These are phyloP conservation scores for Aureobasidium subglaciale DNA, from an alignment of 2,329 filamentous ascomycete genomes.

Conservation along the genomic window DNA sequence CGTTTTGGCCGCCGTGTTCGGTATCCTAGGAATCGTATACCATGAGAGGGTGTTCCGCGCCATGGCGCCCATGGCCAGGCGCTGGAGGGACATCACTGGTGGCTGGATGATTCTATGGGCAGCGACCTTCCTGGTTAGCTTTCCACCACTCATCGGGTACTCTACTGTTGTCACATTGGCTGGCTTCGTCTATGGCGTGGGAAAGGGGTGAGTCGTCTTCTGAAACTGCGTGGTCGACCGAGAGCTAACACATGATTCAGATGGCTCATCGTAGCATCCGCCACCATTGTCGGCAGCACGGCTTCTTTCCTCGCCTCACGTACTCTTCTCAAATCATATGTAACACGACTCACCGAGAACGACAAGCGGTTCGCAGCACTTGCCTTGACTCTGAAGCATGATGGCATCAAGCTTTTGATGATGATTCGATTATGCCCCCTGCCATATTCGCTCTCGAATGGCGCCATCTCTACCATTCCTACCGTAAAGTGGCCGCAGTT, in stretches of 20 bases:
- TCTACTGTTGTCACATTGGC: conserved; percentile 65
- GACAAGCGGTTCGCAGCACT: conserved; percentile 87
- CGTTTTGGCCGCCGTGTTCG: conserved; percentile 47
- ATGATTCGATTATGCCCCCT: conserved; percentile 90
- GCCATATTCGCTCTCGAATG: conserved; percentile 89
- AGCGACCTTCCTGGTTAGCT: conserved; percentile 67
- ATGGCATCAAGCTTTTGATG: conserved; percentile 79
- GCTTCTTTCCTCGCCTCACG: conserved; percentile 74
- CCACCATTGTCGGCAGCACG: conserved; percentile 70
- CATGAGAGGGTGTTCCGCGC: conserved; percentile 71
- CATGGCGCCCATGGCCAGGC: conserved; percentile 64
- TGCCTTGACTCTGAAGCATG: conserved; percentile 77
- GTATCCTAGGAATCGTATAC: conserved; percentile 67
- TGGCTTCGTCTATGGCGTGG: conserved; percentile 66
- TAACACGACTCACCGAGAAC: conserved; percentile 69
- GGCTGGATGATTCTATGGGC: conserved; percentile 72
- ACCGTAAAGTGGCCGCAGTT: conserved; percentile 73
- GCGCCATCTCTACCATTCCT: conserved; percentile 87
- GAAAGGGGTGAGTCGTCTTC: conserved; percentile 54
- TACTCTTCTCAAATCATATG: conserved; percentile 69
- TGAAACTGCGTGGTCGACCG: background rate
- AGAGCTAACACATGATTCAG: conserved; percentile 38
- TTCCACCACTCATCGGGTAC: conserved; percentile 85
- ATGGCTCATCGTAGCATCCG: conserved; percentile 76
- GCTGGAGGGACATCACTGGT: conserved; percentile 65